phyloP scores from a whole-genome alignment of 352 stramenopile species.

The Nothophytophthora sp. region DNA sequence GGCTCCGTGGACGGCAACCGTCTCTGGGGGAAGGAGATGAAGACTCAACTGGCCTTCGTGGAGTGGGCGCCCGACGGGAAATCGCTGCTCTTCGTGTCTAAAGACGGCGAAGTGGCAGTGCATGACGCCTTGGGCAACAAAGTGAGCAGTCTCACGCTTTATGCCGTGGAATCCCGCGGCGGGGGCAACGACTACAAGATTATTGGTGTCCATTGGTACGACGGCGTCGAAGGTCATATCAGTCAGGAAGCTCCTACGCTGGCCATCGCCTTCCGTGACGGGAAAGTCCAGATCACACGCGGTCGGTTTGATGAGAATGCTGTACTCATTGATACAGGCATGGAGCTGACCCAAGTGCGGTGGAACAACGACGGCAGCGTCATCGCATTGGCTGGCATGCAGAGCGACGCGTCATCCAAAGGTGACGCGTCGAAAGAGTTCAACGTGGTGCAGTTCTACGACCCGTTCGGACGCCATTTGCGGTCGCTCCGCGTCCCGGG shows the following conservation, averaged over 20 bases:
- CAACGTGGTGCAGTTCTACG: constrained; percentile 93
- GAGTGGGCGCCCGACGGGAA: constrained; percentile 93
- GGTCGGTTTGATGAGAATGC: constrained; percentile 85
- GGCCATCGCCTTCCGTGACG: constrained; percentile 91
- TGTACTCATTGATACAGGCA: constrained; percentile 91
- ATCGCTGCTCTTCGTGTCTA: constrained; percentile 88
- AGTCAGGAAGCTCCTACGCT: constrained; percentile 89
- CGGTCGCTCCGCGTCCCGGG: constrained; percentile 90
- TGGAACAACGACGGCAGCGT: constrained; percentile 94
- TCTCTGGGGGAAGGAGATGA: constrained; percentile 95
- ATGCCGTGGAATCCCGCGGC: constrained; percentile 58
- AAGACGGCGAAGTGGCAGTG: constrained; percentile 82
- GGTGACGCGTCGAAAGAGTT: constrained; percentile 55
- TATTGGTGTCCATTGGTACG: constrained; percentile 84
- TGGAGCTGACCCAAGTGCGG: constrained; percentile 78
- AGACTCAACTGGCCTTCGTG: constrained; percentile 90
- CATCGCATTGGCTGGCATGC: constrained; percentile 82
- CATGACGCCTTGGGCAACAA: constrained; percentile 90
- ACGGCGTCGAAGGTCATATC: constrained; percentile 88
- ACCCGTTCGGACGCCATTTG: constrained; percentile 84
- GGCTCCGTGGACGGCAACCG: constrained; percentile 93
- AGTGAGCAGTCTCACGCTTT: constrained; percentile 77
- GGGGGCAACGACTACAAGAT: constrained; percentile 67
- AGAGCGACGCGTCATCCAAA: constrained; percentile 37
- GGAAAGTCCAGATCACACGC: constrained; percentile 91